These are phyloP conservation scores for Diaporthe citri DNA, from an alignment of 2,329 filamentous ascomycete genomes.

Conservation along the genomic window DNA sequence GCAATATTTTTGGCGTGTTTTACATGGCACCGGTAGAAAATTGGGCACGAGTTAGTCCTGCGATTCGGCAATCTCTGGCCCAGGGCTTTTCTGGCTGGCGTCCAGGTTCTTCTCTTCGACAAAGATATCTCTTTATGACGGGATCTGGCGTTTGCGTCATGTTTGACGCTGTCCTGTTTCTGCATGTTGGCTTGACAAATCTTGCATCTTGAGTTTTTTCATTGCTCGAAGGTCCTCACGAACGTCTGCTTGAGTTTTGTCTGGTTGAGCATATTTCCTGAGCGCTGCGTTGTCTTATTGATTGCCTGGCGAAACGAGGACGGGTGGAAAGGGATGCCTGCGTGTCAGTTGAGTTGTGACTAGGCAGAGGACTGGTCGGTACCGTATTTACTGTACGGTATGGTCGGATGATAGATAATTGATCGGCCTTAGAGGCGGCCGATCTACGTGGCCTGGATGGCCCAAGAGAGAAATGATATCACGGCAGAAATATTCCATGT, in stretches of 20 bases:
- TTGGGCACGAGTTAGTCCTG: not conserved
- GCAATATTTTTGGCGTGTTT: not conserved
- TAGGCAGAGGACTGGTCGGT: not conserved
- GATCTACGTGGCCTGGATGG: slow-evolving; percentile 7
- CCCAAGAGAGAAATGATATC: slow-evolving; percentile 37
- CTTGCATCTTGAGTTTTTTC: slow-evolving; percentile 41
- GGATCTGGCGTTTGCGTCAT: slow-evolving; percentile 16
- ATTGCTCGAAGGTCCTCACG: slow-evolving; percentile 41
- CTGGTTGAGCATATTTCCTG: slow-evolving; percentile 28
- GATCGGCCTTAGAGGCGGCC: slow-evolving; percentile 32
- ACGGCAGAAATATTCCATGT: slow-evolving; percentile 33
- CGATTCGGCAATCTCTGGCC: not conserved
- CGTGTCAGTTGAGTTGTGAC: slow-evolving; percentile 8
- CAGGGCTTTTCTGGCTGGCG: slow-evolving; percentile 22
- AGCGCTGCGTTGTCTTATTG: slow-evolving; percentile 39
- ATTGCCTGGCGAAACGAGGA: slow-evolving; percentile 17
- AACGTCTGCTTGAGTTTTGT: slow-evolving; percentile 9
- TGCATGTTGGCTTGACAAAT: slow-evolving; percentile 35
- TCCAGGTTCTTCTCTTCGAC: slow-evolving; percentile 17
- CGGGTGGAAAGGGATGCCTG: not conserved
- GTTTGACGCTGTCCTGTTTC: slow-evolving; percentile 26
- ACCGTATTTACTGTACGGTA: slow-evolving; percentile 19
- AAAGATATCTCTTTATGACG: slow-evolving; percentile 16
- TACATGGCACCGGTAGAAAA: slow-evolving; percentile 20
- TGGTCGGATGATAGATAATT: slow-evolving; percentile 26